These are phyloP conservation scores for Chlorella variabilis DNA, from an alignment of 163 green algal species.

Conservation along the genomic window DNA sequence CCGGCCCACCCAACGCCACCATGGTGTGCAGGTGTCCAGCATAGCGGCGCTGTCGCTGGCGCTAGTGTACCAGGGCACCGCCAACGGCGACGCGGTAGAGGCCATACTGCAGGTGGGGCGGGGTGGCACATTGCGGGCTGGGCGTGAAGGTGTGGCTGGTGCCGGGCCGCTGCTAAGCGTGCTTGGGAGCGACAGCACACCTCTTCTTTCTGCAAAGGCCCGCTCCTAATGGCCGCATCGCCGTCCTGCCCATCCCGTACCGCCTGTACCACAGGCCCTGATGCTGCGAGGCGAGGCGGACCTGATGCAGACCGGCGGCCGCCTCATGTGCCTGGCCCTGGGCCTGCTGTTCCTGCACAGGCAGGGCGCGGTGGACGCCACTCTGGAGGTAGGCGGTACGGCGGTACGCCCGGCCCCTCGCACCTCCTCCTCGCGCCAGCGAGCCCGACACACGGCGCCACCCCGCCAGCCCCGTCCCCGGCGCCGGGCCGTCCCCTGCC, in stretches of 20 bases:
- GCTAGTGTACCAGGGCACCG: constrained; percentile 87
- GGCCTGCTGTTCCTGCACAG: constrained; percentile 94
- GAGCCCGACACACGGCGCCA: too few species aligned
- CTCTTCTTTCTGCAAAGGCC: too few species aligned
- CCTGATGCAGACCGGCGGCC: constrained; percentile 73
- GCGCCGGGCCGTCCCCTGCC: too few species aligned
- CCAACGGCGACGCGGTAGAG: constrained; percentile 79
- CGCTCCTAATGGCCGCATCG: too few species aligned
- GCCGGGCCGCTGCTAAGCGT: too few species aligned
- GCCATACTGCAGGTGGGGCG: constrained; percentile 72
- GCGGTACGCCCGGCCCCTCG: too few species aligned
- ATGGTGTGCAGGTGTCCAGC: constrained; percentile 40
- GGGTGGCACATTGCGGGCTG: neutral
- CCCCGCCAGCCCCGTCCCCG: too few species aligned
- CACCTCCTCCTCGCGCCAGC: too few species aligned
- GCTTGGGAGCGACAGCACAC: too few species aligned
- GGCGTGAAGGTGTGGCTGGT: too few species aligned
- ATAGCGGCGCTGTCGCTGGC: constrained; percentile 91
- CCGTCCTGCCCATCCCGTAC: too few species aligned
- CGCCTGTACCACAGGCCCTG: constrained; percentile 73
- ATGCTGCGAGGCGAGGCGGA: constrained; percentile 86
- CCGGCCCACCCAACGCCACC: neutral
- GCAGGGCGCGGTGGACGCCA: constrained; percentile 91
- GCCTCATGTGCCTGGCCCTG: constrained; percentile 86
- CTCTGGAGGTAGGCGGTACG: constrained; percentile 78